Conservation (phyloP, 2,329 filamentous ascomycete genomes). For the Trichoderma hamatum region DNA sequence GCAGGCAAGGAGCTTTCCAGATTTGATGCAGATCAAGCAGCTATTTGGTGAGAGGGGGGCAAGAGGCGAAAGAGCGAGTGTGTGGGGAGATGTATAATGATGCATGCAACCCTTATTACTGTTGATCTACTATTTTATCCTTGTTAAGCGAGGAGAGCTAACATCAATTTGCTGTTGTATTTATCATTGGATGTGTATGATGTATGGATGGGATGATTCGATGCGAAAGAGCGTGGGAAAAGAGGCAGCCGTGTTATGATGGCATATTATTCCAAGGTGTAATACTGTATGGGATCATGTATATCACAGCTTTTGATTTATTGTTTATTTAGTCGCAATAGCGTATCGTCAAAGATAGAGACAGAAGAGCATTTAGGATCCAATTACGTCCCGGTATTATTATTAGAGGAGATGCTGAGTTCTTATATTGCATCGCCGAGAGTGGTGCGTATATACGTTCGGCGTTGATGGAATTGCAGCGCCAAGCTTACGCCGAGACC, state of each 20-base stretch:
- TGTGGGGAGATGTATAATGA: neutral
- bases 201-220: neutral
- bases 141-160: neutral
- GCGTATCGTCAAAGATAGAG: neutral
- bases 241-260: neutral
- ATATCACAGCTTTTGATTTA: conserved; percentile 26
- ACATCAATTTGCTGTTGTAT: neutral
- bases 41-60: conserved; percentile 53
- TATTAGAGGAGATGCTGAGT: neutral
- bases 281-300: conserved; percentile 10
- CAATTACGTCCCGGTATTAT: conserved; percentile 17
- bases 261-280: neutral
- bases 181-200: conserved; percentile 16
- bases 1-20: conserved; percentile 84
- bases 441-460: conserved; percentile 22
- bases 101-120: neutral
- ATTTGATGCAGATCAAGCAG: conserved; percentile 84
- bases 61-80: neutral
- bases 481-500: conserved; percentile 10
- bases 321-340: conserved; percentile 10
- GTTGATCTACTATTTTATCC: neutral
- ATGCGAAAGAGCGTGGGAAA: neutral
- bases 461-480: neutral
- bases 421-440: neutral
- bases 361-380: neutral